These are phyloP conservation scores for Eutypella sp. DNA, from an alignment of 2,329 filamentous ascomycete species.

Conservation along the genomic window DNA sequence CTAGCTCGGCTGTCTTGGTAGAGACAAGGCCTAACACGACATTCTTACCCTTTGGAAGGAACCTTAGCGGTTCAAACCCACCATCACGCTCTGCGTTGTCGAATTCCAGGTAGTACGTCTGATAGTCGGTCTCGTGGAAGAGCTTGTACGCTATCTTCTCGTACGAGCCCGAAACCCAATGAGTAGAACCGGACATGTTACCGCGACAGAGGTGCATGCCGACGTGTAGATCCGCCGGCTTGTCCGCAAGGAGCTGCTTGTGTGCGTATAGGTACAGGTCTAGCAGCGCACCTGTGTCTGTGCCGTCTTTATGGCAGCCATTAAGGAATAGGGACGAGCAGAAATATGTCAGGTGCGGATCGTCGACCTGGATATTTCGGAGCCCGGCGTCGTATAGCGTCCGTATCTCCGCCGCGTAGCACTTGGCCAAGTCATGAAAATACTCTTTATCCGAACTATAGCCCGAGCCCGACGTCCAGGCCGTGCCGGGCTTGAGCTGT, in stretches of 20 bases:
- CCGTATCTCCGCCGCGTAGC: constrained; percentile 46
- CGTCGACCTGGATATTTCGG: constrained; percentile 50
- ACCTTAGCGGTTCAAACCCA: constrained; percentile 44
- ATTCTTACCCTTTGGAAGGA: constrained; percentile 43
- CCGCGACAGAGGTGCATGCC: constrained; percentile 58
- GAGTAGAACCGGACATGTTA: constrained; percentile 42
- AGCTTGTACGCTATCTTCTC: constrained; percentile 45
- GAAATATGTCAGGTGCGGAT: constrained; percentile 53
- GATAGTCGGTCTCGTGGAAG: constrained; percentile 42
- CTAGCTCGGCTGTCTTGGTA: constrained; percentile 42
- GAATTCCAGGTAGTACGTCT: constrained; percentile 50
- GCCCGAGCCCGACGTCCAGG: constrained; percentile 40
- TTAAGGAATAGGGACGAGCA: constrained; percentile 51
- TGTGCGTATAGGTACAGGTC: constrained; percentile 59
- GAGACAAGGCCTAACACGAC: constrained; percentile 47
- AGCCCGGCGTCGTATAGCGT: constrained; percentile 48
- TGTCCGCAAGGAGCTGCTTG: constrained; percentile 50
- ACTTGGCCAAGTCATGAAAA: constrained; percentile 48
- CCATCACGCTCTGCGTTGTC: constrained; percentile 43
- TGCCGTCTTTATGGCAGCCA: constrained; percentile 51
- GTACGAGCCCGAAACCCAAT: constrained; percentile 48
- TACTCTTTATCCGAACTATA: constrained; percentile 48
- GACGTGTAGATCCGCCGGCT: constrained; percentile 53
- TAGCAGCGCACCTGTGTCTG: constrained; percentile 47
- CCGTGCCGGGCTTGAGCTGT: constrained; percentile 48